Conservation (phyloP, 306 rosid genomes). For the Boehmeria nivea region DNA sequence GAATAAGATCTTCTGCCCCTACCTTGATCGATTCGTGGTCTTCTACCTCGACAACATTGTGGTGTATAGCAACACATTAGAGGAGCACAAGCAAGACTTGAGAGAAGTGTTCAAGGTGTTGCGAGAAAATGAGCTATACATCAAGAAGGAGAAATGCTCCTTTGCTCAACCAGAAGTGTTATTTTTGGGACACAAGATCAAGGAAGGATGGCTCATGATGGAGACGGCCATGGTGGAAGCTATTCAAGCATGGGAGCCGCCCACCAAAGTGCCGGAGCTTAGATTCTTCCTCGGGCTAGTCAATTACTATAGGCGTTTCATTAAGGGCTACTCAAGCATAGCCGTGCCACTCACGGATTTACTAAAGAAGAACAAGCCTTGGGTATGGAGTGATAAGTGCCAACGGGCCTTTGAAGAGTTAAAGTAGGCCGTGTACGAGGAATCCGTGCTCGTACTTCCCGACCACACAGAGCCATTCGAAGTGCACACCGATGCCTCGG, state of each 20-base stretch:
- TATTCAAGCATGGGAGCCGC: background rate
- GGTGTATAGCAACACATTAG: constrained; percentile 1
- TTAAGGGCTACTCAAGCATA: background rate
- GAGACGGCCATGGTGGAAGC: too few relatives aligned
- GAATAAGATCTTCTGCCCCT: background rate
- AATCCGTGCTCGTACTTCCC: too few relatives aligned
- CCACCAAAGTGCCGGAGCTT: background rate
- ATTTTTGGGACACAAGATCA: background rate
- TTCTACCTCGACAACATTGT: background rate
- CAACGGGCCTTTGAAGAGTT: background rate
- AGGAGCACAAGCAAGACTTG: background rate
- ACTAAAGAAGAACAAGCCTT: background rate
- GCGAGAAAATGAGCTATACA: background rate
- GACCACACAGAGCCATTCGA: background rate
- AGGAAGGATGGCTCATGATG: too few relatives aligned
- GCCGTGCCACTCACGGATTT: background rate
- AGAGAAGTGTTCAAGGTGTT: background rate
- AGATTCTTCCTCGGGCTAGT: background rate
- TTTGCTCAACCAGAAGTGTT: background rate
- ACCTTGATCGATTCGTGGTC: background rate
- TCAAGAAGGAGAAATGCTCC: background rate
- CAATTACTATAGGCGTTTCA: background rate
- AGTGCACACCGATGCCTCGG: background rate
- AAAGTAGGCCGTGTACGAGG: background rate
- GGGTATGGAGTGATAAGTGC: background rate